A percentile compares a stretch with the other conserved stretches of the same genome.
These are phyloP conservation scores for Arachis stenosperma DNA, from an alignment of 306 rosid species.

Conservation along the genomic window DNA sequence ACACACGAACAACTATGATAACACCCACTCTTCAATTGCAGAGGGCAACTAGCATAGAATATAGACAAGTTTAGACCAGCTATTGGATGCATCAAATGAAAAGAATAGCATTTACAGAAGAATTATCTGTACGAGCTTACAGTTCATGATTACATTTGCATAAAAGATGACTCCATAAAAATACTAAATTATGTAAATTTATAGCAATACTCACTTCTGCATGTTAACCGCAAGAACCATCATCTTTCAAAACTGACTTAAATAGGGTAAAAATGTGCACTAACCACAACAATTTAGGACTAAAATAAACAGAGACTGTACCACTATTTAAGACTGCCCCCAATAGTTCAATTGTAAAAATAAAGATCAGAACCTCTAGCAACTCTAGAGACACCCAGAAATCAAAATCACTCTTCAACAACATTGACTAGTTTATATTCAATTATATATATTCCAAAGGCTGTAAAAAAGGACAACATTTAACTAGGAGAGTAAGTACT, in stretches of 20 bases:
- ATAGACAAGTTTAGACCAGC: background rate
- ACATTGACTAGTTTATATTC: constrained; percentile 87
- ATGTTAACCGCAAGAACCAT: constrained; percentile 21
- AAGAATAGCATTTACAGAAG: background rate
- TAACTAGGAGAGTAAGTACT: no score
- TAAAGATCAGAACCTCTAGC: constrained; percentile 42
- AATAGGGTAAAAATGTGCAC: constrained; percentile 21
- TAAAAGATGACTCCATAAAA: background rate
- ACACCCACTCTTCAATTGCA: background rate
- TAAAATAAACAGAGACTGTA: constrained; percentile 45
- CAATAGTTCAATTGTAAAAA: constrained; percentile 45
- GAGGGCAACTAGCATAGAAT: background rate
- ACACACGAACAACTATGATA: no score
- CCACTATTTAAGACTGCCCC: constrained; percentile 45
- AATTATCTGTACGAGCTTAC: background rate
- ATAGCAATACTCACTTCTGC: constrained; percentile 33
- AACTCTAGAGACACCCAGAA: constrained; percentile 41
- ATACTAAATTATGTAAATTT: background rate
- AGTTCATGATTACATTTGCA: constrained; percentile 6
- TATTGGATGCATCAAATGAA: background rate
- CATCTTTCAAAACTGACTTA: constrained; percentile 21
- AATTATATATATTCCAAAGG: constrained; percentile 31
- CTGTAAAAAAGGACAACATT: no score
- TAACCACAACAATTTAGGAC: constrained; percentile 36
- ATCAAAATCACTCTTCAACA: constrained; percentile 56